Conservation (phyloP, 768 basidiomycete genomes). For the Lentinula sp. region DNA sequence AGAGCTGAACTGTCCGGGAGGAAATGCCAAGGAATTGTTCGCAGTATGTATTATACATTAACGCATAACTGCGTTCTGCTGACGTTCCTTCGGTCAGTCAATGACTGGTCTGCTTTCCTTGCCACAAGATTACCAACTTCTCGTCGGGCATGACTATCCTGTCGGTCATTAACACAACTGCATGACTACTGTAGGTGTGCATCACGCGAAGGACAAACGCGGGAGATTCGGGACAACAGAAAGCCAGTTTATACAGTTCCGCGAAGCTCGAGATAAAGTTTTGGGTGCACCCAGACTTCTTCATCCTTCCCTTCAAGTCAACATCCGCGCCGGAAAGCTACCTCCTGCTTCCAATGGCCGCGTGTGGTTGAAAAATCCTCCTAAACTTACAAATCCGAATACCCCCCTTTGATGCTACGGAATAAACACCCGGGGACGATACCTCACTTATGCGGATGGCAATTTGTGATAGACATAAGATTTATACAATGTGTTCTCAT, state of each 20-base stretch:
- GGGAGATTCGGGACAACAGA: constrained; percentile 20
- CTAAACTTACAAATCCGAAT: background rate
- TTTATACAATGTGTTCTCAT: too few species aligned
- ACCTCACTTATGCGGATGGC: too few species aligned
- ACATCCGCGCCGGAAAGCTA: constrained; percentile 29
- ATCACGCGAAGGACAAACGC: constrained; percentile 22
- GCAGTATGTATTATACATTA: constrained; percentile 15
- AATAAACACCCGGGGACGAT: background rate
- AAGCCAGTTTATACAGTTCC: constrained; percentile 21
- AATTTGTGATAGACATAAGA: too few species aligned
- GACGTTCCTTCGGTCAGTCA: constrained; percentile 17
- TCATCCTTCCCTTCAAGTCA: constrained; percentile 28
- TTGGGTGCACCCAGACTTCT: constrained; percentile 27
- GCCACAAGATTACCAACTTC: constrained; percentile 25
- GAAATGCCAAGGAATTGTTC: constrained; percentile 26
- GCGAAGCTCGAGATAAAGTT: constrained; percentile 22
- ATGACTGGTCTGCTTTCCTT: constrained; percentile 27
- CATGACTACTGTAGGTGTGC: constrained; percentile 27
- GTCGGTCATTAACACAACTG: constrained; percentile 16
- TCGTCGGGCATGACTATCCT: constrained; percentile 33
- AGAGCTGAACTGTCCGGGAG: constrained; percentile 33
- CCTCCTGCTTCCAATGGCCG: constrained; percentile 1
- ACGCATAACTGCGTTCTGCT: too few species aligned
- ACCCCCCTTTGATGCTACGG: background rate
- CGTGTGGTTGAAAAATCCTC: background rate